A percentile compares a stretch with the other conserved stretches of the same genome.
phyloP scores from a whole-genome alignment of 768 basidiomycete genomes.

The Pleurotus pulmonarius region DNA sequence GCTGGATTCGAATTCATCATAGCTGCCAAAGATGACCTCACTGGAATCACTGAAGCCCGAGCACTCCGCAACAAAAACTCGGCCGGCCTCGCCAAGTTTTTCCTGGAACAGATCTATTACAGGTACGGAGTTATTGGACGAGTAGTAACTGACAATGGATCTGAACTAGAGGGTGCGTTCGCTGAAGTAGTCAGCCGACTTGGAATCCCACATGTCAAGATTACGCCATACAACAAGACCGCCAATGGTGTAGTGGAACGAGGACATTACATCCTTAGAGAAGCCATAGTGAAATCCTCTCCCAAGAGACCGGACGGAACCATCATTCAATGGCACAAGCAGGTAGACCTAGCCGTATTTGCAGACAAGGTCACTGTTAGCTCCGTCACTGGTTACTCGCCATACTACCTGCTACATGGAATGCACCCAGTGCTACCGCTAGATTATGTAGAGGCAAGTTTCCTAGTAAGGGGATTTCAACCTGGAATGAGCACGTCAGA shows the following conservation, averaged over 20 bases:
- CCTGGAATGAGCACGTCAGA: conserved; percentile 12
- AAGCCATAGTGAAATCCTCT: conserved; percentile 18
- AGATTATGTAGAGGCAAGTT: conserved; percentile 20
- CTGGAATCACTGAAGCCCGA: conserved; percentile 22
- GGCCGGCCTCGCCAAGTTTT: conserved; percentile 19
- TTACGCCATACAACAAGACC: conserved; percentile 26
- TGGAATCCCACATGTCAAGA: conserved; percentile 20
- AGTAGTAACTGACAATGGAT: conserved; percentile 27
- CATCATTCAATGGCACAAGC: not conserved
- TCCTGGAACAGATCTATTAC: conserved; percentile 12
- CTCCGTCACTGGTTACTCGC: conserved; percentile 16
- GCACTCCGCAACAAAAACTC: conserved; percentile 14
- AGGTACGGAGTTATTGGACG: conserved; percentile 23
- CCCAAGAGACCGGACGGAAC: not conserved
- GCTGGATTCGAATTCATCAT: conserved; percentile 18
- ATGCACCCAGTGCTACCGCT: conserved; percentile 9
- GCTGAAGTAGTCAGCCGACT: conserved; percentile 2
- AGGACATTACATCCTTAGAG: conserved; percentile 25
- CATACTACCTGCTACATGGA: conserved; percentile 12
- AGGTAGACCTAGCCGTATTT: conserved; percentile 8
- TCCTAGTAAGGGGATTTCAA: conserved; percentile 18
- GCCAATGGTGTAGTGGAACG: conserved; percentile 24
- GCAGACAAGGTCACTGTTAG: conserved; percentile 17
- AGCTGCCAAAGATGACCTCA: conserved; percentile 25
- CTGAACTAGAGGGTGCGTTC: conserved; percentile 18